phyloP scores from a whole-genome alignment of 768 basidiomycete genomes.

The Baorangia bicolor region DNA sequence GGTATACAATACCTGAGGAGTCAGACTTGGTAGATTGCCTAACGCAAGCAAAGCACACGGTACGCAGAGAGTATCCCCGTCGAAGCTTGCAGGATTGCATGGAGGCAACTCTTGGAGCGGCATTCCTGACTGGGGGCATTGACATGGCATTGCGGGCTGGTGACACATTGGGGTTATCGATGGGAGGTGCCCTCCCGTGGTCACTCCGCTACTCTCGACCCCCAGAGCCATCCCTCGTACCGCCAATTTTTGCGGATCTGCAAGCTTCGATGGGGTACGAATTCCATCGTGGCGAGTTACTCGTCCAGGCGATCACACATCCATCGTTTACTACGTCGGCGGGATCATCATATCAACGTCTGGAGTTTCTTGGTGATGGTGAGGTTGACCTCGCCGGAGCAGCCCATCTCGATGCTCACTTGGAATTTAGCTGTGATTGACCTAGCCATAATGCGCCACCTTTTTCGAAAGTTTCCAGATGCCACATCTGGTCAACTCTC shows the following conservation, averaged over 20 bases:
- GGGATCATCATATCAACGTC: conserved; percentile 72
- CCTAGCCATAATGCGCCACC: conserved; percentile 67
- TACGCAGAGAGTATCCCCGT: conserved; percentile 54
- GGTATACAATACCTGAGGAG: conserved; percentile 43
- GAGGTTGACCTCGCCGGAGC: conserved; percentile 23
- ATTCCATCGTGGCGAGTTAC: conserved; percentile 59
- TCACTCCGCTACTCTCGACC: conserved; percentile 47
- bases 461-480: conserved; percentile 65
- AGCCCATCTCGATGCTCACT: conserved; percentile 4
- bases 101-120: conserved; percentile 82
- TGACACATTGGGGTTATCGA: conserved; percentile 60
- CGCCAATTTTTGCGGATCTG: conserved; percentile 51
- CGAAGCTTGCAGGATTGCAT: conserved; percentile 84
- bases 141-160: conserved; percentile 65
- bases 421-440: conserved; percentile 59
- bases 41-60: conserved; percentile 27
- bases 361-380: conserved; percentile 93
- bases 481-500: conserved; percentile 79
- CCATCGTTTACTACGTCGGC: conserved; percentile 63
- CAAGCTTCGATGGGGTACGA: conserved; percentile 68
- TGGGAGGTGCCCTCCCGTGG: conserved; percentile 77
- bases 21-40: conserved; percentile 36
- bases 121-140: conserved; percentile 72
- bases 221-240: conserved; percentile 34
- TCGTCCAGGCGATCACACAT: conserved; percentile 84